Conservation (phyloP, 2,329 filamentous ascomycete species). For the Monilinia aucupariae region DNA sequence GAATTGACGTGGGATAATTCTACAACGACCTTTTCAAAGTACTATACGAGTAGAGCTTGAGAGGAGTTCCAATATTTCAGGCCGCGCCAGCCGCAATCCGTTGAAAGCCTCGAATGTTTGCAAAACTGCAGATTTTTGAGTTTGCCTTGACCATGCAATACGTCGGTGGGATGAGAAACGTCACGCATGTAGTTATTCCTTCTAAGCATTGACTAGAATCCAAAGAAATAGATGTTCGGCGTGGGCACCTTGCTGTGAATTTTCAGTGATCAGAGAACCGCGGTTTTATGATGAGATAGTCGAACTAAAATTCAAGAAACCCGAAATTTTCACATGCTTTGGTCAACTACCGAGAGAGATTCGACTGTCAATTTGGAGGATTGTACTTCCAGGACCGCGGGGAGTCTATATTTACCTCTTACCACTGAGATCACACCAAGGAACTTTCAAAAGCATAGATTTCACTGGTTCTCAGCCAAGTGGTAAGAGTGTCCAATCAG, state of each 20-base stretch:
- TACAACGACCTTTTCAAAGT: too few species aligned
- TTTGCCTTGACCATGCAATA: not conserved
- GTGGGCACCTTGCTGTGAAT: not conserved
- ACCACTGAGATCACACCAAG: not conserved
- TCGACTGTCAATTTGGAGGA: not conserved
- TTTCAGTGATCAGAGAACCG: not conserved
- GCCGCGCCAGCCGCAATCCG: too few species aligned
- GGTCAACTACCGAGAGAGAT: not conserved
- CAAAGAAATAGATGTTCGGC: not conserved
- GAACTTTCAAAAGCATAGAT: not conserved
- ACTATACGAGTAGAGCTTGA: too few species aligned
- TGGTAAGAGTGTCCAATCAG: not conserved
- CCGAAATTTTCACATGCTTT: not conserved
- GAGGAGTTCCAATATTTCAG: too few species aligned
- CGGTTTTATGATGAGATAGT: not conserved
- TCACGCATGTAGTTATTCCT: not conserved
- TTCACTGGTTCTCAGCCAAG: not conserved
- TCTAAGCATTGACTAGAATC: too few species aligned
- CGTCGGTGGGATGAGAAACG: not conserved
- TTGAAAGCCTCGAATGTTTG: too few species aligned
- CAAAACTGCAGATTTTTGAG: too few species aligned
- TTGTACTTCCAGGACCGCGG: not conserved
- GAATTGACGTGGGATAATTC: too few species aligned
- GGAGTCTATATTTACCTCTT: not conserved
- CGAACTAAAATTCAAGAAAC: not conserved